phyloP scores from a whole-genome alignment of 2,329 filamentous ascomycete species.

The Cryoendolithus antarcticus region DNA sequence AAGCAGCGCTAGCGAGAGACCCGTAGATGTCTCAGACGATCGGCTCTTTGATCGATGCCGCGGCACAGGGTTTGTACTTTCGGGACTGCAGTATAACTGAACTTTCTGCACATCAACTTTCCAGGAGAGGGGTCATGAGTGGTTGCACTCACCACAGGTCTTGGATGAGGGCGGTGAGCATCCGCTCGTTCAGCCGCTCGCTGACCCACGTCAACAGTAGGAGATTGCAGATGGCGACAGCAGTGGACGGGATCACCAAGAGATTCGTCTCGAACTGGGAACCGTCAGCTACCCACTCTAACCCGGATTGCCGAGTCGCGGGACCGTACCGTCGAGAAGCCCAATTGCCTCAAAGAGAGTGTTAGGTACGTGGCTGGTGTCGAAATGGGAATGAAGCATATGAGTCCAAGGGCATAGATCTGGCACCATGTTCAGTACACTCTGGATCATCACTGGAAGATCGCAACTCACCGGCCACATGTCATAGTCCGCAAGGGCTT shows the following conservation, averaged over 20 bases:
- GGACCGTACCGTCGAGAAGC: constrained; percentile 8
- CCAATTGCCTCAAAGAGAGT: constrained; percentile 22
- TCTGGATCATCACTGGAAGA: neutral
- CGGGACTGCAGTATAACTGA: too few relatives aligned
- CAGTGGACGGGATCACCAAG: constrained; percentile 42
- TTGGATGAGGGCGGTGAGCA: constrained; percentile 32
- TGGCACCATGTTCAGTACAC: neutral
- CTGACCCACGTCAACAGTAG: constrained; percentile 38
- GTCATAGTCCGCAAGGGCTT: constrained; percentile 14
- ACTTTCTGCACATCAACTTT: too few relatives aligned
- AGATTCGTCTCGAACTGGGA: constrained; percentile 47
- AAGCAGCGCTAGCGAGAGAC: too few relatives aligned
- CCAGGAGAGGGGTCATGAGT: neutral
- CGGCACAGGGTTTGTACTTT: too few relatives aligned
- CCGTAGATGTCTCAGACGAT: too few relatives aligned
- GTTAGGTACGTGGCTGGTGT: constrained; percentile 45
- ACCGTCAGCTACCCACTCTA: neutral
- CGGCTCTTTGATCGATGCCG: too few relatives aligned
- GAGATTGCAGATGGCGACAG: constrained; percentile 29
- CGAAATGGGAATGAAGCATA: constrained; percentile 38
- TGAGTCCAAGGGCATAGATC: constrained; percentile 11
- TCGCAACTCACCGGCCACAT: constrained; percentile 29
- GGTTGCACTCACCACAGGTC: constrained; percentile 27
- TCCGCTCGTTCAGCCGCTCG: constrained; percentile 39
- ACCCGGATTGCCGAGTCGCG: too few relatives aligned